Evolutionary conservation across 345 rosid species (phyloP).

Genomic region (Syzygium grande): DNA sequence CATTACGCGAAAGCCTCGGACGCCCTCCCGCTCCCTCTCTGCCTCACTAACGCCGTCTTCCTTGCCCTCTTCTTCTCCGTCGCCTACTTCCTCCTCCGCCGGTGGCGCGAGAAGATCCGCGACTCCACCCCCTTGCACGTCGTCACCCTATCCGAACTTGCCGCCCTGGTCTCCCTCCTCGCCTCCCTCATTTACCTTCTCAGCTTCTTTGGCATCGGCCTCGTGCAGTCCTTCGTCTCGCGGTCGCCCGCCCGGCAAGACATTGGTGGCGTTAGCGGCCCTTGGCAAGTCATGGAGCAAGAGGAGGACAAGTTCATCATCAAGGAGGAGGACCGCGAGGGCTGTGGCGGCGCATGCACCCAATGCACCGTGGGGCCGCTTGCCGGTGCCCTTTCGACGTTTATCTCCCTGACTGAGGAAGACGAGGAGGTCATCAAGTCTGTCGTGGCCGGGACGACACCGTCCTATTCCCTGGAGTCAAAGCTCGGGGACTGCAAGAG

Average conservation of each 20-base stretch:
- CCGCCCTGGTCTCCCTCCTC: slow-evolving; percentile 28
- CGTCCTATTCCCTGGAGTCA: slow-evolving; percentile 65
- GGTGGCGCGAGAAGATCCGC: slow-evolving; percentile 43
- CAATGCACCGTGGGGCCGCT: slow-evolving; percentile 6
- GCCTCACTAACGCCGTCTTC: slow-evolving; percentile 35
- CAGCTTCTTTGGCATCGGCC: slow-evolving; percentile 77
- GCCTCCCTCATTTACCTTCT: slow-evolving; percentile 71
- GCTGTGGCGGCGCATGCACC: neutral
- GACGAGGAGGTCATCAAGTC: slow-evolving; percentile 64
- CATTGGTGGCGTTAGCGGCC: slow-evolving; percentile 11
- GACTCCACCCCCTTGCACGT: slow-evolving; percentile 68
- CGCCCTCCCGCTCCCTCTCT: slow-evolving; percentile 34
- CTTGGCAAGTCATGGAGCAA: slow-evolving; percentile 40
- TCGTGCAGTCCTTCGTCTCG: slow-evolving; percentile 62
- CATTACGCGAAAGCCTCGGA: slow-evolving; percentile 24
- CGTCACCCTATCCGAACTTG: slow-evolving; percentile 30
- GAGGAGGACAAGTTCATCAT: slow-evolving; percentile 2
- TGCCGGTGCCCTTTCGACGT: slow-evolving; percentile 3
- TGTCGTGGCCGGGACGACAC: slow-evolving; percentile 45
- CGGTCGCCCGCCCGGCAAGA: slow-evolving; percentile 11
- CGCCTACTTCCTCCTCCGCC: slow-evolving; percentile 41
- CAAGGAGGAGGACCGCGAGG: slow-evolving; percentile 6
- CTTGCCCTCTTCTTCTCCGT: slow-evolving; percentile 40
- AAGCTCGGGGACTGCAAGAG: slow-evolving; percentile 72
- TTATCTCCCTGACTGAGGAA: slow-evolving; percentile 28